phyloP scores from a whole-genome alignment of 2,329 filamentous ascomycete genomes.

The Myriangium duriaei region DNA sequence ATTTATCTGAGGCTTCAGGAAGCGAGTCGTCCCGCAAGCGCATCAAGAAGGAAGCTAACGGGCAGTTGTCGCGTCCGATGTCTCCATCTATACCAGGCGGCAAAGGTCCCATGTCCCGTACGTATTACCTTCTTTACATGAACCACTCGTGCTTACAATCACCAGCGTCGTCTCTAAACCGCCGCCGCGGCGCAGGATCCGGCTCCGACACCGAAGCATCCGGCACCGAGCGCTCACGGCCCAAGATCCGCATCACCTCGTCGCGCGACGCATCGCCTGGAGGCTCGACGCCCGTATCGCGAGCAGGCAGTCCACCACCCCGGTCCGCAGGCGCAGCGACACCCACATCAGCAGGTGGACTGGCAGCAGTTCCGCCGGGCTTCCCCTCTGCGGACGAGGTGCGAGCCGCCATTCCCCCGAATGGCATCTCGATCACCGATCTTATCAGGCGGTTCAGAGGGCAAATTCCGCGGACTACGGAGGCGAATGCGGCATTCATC shows the following conservation, averaged over 20 bases:
- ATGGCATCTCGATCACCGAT: constrained; percentile 31
- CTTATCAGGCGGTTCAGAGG: constrained; percentile 31
- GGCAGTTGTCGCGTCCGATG: constrained; percentile 25
- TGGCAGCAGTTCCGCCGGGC: constrained; percentile 6
- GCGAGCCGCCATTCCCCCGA: constrained; percentile 29
- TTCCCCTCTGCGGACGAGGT: constrained; percentile 34
- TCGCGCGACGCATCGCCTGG: constrained; percentile 6
- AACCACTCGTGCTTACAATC: constrained; percentile 6
- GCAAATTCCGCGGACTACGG: constrained; percentile 26
- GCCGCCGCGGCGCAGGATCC: constrained; percentile 37
- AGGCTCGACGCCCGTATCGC: constrained; percentile 16
- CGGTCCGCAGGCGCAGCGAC: constrained; percentile 14
- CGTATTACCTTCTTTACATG: constrained; percentile 20
- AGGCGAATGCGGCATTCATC: constrained; percentile 29
- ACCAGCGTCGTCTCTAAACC: constrained; percentile 10
- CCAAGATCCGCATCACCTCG: constrained; percentile 43
- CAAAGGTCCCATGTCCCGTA: constrained; percentile 11
- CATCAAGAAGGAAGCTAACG: constrained; percentile 40
- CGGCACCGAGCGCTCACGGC: constrained; percentile 42
- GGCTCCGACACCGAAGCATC: constrained; percentile 63
- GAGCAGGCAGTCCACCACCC: constrained; percentile 21
- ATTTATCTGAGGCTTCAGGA: constrained; percentile 79
- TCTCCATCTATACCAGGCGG: constrained; percentile 10
- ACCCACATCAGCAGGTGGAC: constrained; percentile 8
- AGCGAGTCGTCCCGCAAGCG: constrained; percentile 72